Evolutionary conservation across 805 yeast species (phyloP).

Genomic region (Candida fluviatilis): DNA sequence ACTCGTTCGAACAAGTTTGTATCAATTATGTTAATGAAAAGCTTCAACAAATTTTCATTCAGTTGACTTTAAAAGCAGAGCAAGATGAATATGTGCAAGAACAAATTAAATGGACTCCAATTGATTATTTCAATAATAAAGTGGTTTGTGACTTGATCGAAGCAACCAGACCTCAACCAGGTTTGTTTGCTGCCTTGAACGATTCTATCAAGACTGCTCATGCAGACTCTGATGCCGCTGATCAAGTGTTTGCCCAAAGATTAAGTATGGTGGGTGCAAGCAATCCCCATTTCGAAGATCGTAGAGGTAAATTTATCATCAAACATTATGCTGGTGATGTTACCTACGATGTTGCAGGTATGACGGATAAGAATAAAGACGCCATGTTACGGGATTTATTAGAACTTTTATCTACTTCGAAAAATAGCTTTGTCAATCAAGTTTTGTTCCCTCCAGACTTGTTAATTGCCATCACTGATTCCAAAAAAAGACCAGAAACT

Average conservation of each 20-base stretch:
- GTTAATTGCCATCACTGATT: constrained; percentile 39
- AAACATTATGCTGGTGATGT: constrained; percentile 99
- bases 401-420: constrained; percentile 70
- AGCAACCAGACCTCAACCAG: constrained; percentile 84
- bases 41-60: constrained; percentile 93
- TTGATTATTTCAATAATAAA: constrained; percentile 91
- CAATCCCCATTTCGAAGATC: constrained; percentile 84
- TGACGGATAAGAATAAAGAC: constrained; percentile 97
- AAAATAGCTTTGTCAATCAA: constrained; percentile 64
- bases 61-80: constrained; percentile 91
- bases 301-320: constrained; percentile 81
- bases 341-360: constrained; percentile 78
- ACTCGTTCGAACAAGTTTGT: constrained; percentile 92
- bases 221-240: constrained; percentile 95
- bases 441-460: constrained; percentile 38
- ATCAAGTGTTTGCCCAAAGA: constrained; percentile 91
- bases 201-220: constrained; percentile 98
- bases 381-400: constrained; percentile 84
- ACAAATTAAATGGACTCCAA: constrained; percentile 96
- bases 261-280: constrained; percentile 71
- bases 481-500: constrained; percentile 84
- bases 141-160: constrained; percentile 96
- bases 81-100: constrained; percentile 97
- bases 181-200: constrained; percentile 91
- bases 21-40: constrained; percentile 95